Conservation (phyloP, 2,329 filamentous ascomycete species). For the Aspergillus aculeatinus region DNA sequence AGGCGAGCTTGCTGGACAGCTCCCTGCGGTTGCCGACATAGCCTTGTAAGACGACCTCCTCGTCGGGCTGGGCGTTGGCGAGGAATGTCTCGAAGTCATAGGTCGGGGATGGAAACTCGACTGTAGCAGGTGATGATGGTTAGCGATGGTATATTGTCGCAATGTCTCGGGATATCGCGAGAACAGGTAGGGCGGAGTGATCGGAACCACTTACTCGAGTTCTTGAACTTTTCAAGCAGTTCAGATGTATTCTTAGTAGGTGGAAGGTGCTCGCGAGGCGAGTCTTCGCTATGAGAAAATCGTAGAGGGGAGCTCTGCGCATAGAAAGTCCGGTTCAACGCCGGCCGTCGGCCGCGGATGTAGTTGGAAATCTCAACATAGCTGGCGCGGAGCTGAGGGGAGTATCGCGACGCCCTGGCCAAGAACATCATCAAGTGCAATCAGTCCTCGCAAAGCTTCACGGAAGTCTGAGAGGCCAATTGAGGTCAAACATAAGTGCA, state of each 20-base stretch:
- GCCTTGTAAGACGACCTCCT: slow-evolving; percentile 61
- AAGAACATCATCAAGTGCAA: slow-evolving; percentile 22
- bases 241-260: slow-evolving; percentile 17
- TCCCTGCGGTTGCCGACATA: slow-evolving; percentile 70
- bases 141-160: neutral
- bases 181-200: slow-evolving; percentile 10
- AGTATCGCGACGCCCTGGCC: slow-evolving; percentile 23
- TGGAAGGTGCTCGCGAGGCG: slow-evolving; percentile 22
- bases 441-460: neutral
- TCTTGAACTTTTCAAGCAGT: slow-evolving; percentile 47
- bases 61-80: slow-evolving; percentile 29
- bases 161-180: neutral
- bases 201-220: slow-evolving; percentile 37
- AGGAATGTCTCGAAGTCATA: slow-evolving; percentile 41
- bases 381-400: slow-evolving; percentile 31
- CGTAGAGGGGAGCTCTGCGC: slow-evolving; percentile 10
- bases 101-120: slow-evolving; percentile 49
- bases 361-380: slow-evolving; percentile 42
- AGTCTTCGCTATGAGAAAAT: slow-evolving; percentile 24
- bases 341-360: slow-evolving; percentile 25
- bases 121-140: slow-evolving; percentile 28
- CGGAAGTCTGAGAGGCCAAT: neutral
- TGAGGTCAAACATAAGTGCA: neutral
- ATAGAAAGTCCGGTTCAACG: slow-evolving; percentile 8
- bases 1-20: slow-evolving; percentile 67